Evolutionary conservation across 495 filamentous ascomycete species (phyloP), one percentile per base, ranked within the genome.

Genomic region (Lasiosphaeriaceae sp.): DNA sequence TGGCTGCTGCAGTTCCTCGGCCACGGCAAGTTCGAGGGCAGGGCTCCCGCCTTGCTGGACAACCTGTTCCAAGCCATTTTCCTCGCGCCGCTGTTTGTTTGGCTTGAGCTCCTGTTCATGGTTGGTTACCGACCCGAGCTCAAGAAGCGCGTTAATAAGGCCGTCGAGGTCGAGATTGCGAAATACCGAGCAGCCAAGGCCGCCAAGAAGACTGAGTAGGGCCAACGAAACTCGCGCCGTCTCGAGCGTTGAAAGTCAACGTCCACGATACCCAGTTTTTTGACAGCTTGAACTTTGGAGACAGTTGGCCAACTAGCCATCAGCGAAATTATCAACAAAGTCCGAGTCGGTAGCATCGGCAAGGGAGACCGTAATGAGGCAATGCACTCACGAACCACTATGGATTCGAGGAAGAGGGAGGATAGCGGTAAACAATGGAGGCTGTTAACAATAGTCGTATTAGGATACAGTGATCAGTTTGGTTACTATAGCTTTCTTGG

Each of bases 1-100:
- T 98, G 94, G 94, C 67, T 96, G 45, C 76, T 82, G 29, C 94
- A 98, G 69, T 96, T 98, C 69, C 58, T 97, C 41, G 94, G 94
- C 43, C 94, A 98, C 66, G 93, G 93, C 17, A 83, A 80, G 9
- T 98, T 89, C 64, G 94, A 97, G 73, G 84, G 89, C 22, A 79
- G 93, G 41, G 90, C 92, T 2, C 94, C 94, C 11, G 93, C 93
- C 12, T 65, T 96, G 57, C 72, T 97, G 59, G 93, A 97, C 71
- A 97, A 96, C 65, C 71, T 97, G 34, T 79, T 92, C 22, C 93
- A 97, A 70, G 92, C 94, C 22, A 66, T 96, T 52, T 86, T 98
- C 57, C 80, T 97, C n/a, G 94, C 94, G 0, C 94, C 94, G n/a
- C 84, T 98, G 60, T 98, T 98, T 65, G 92, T 97, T 29, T 98